Evolutionary conservation across 441 rosid species (phyloP), one percentile per base, ranked within the genome.

Genomic region (Kokia cookei): DNA sequence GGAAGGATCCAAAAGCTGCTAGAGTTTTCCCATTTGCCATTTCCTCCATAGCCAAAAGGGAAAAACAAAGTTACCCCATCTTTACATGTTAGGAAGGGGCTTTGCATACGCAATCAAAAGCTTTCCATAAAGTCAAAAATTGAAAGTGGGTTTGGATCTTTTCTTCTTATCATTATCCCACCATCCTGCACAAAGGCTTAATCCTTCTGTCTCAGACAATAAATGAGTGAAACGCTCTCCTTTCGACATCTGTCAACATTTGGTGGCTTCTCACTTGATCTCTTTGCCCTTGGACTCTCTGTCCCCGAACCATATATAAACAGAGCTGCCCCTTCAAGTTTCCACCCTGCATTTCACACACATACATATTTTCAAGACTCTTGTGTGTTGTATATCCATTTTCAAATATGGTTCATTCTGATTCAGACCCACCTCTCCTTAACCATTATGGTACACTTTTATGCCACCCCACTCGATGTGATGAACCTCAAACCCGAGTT

Each of bases 181-280:
- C 54, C 27, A 15, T 57, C 51, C 61, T 58, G 47, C 5, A 19
- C 19, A 26, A 12, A 37, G 29, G 40, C 22, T 50, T 59, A 55
- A 22, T 29, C 22, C 7, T 27, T 65, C 71, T 59, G 64, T 37
- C 24, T 14, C 11, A 14, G 68, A 66, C 72, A 51, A 37, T 65
- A 57, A 58, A 35, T 35, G 72, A 67, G 68, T 17, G 75, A 75
- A 79, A 26, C 71, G 47, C 85, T 77, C 80, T 69, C 63, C 69
- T 79, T 69, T 5, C 22, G 88, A 81, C 91, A 83, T 74, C 76
- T 86, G 91, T 88, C 84, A 27, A 60, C 45, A 73, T 71, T 81
- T 73, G 72, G 66, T 68, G 71, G 69, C 78, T 43, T 22, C 74
- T 53, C 65, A 35, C 62, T 73, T 51, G 62, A 65, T 68, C 37